Evolutionary conservation across 768 basidiomycete genomes (phyloP).

Genomic region (Auricularia sp.): DNA sequence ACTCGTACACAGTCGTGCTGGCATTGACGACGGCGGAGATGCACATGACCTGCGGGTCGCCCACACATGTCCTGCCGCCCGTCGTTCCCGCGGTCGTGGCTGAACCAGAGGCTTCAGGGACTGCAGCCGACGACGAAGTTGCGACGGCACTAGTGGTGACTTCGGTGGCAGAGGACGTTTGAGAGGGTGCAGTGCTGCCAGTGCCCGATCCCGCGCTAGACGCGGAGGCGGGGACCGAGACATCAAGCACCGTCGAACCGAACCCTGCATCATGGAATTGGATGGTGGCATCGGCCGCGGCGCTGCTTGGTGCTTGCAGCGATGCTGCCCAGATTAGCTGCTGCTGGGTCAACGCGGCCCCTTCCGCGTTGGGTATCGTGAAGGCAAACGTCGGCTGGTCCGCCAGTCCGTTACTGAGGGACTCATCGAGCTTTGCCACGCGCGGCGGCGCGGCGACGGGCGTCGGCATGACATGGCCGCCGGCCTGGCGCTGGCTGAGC

Average conservation of each 20-base stretch:
- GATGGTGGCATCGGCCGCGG: conserved; percentile 35
- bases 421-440: conserved; percentile 30
- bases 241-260: conserved; percentile 35
- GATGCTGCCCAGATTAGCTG: conserved; percentile 54
- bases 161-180: conserved; percentile 9
- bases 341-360: conserved; percentile 23
- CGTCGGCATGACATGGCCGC: conserved; percentile 43
- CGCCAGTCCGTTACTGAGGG: conserved; percentile 15
- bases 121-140: conserved; percentile 6
- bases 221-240: conserved; percentile 29
- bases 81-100: neutral
- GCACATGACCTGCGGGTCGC: conserved; percentile 32
- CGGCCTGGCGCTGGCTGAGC: conserved; percentile 52
- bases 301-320: conserved; percentile 34
- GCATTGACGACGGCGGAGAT: conserved; percentile 37
- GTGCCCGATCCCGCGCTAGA: neutral
- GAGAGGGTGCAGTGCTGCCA: conserved; percentile 2
- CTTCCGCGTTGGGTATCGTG: conserved; percentile 40
- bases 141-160: conserved; percentile 15
- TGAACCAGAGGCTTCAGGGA: neutral
- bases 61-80: neutral
- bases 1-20: neutral
- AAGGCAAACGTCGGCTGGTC: conserved; percentile 38
- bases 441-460: conserved; percentile 44
- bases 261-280: conserved; percentile 33